Conservation (phyloP, 2,329 filamentous ascomycete genomes). For the Ophiostoma tasmaniense region DNA sequence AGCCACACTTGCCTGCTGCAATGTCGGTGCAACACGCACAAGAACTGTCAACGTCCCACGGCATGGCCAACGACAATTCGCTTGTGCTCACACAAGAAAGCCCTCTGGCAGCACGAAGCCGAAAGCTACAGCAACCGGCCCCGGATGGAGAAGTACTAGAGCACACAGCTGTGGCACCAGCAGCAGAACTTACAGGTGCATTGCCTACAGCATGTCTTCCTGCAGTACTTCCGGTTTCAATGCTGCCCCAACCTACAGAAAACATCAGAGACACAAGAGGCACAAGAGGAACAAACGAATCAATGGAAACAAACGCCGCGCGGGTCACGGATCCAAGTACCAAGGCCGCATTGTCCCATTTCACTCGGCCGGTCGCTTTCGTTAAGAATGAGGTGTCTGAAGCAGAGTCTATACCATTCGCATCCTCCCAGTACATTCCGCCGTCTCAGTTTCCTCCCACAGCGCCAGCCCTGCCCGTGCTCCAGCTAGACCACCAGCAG, state of each 20-base stretch:
- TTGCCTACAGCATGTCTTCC: neutral
- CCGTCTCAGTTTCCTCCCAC: slow-evolving; percentile 21
- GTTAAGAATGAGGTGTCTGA: neutral
- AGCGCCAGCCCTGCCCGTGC: slow-evolving; percentile 36
- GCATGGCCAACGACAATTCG: neutral
- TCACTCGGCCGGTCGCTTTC: neutral
- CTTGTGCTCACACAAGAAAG: slow-evolving; percentile 34
- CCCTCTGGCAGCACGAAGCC: slow-evolving; percentile 41
- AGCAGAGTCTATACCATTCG: neutral
- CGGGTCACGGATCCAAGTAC: neutral
- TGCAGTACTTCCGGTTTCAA: neutral
- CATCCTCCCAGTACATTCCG: slow-evolving; percentile 21
- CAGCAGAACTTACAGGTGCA: neutral
- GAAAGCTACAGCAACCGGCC: neutral
- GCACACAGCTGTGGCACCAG: neutral
- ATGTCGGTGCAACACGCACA: neutral
- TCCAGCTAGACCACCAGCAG: slow-evolving; percentile 81
- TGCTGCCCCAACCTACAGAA: neutral
- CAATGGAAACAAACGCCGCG: neutral
- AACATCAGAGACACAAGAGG: neutral
- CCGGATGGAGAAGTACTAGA: neutral
- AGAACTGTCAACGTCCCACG: neutral
- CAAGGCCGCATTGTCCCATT: neutral
- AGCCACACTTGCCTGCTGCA: neutral
- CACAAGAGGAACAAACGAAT: neutral